Evolutionary conservation across 163 green algal species (phyloP), one percentile per base, ranked within the genome.

Genomic region (Chlorella variabilis): DNA sequence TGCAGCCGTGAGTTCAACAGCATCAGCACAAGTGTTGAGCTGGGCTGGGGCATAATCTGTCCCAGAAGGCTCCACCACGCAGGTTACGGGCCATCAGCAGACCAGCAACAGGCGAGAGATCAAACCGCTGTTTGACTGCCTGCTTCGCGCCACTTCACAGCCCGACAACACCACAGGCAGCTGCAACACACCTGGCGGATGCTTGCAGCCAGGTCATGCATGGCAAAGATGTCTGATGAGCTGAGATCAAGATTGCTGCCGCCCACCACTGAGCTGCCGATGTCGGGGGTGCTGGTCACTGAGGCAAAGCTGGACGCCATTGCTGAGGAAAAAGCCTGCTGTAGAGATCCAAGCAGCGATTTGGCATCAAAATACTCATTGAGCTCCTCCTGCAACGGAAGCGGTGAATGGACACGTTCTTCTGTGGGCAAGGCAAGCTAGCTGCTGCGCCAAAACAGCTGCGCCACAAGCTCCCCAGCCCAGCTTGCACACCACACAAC

Each of bases 291-390:
- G 42, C 45, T 33, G 45, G 11, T 17, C 1, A 4, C 31, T 1
- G 48, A 34, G 45, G 4, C 31, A 25, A 20, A 8, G 70, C 39
- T 49, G n/a, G 49, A 31, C 0, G 54, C 59, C 54, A 80, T 80
- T 36, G 73, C 73, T 1, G 56, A 80, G 38, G 75, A 81, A 45
- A 81, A 71, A 39, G 69, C 54, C 21, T 49, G 17, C 58, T 79
- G 75, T 36, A 87, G 42, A 11, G 70, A 81, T 15, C 83, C 77
- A 48, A 84, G 41, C 56, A 84, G 63, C 29, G 70, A 84, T 34
- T 78, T 65, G 48, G 77, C 77, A n/a, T 87, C 83, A 25, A 77
- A 86, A 33, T 77, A 86, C 62, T 83, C 81, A 31, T 75, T 77
- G 71, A 65, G 25, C 41, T 69, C 65, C 68, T 81, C 71, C 69